Evolutionary conservation across 2,329 filamentous ascomycete species (phyloP), one percentile per base, ranked within the genome.

Genomic region (Zopfia rhizophila): DNA sequence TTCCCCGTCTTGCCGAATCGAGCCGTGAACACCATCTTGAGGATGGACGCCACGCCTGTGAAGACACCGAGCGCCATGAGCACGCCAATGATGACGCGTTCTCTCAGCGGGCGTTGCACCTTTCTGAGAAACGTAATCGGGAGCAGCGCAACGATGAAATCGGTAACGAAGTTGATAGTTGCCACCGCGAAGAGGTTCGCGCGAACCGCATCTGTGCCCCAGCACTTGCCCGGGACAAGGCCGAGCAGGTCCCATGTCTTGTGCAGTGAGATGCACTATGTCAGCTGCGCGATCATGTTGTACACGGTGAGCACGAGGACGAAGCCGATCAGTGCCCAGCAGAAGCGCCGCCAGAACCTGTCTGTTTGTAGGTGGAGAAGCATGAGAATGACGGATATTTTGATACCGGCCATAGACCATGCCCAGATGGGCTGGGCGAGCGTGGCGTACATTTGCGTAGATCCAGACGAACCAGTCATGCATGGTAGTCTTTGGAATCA

Each of bases 381-480:
- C 54, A 61, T 59, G 27, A 50, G 28, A 10, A 38, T 42, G n/a
- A 61, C 48, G 11, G 48, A 53, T 11, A 43, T 49, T 39, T 61
- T 61, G 25, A 57, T 51, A 2, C 23, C 23, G 2, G 48, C 40
- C 49, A 61, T 59, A 13, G 45, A 31, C 54, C 51, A 60, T 3
- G 54, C 41, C 58, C 58, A 61, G 25, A 60, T 11, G 2, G 55
- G 56, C 28, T 63, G 53, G 1, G 53, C 48, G 27, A 61, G 51
- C 10, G 45, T 29, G 8, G 48, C 52, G 16, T 53, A 44, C n/a
- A n/a, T n/a, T n/a, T n/a, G n/a, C n/a, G 78, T 81, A 1, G 13
- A 70, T 65, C 75, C 76, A 78, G 10, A 72, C 74, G 32, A 82
- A 76, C 79, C 80, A 82, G 0, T 77, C 77, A 48, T 82, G 77